Evolutionary conservation across 1,139 yeast genomes (phyloP).

Genomic region (Protomyces lactucae-debilis): DNA sequence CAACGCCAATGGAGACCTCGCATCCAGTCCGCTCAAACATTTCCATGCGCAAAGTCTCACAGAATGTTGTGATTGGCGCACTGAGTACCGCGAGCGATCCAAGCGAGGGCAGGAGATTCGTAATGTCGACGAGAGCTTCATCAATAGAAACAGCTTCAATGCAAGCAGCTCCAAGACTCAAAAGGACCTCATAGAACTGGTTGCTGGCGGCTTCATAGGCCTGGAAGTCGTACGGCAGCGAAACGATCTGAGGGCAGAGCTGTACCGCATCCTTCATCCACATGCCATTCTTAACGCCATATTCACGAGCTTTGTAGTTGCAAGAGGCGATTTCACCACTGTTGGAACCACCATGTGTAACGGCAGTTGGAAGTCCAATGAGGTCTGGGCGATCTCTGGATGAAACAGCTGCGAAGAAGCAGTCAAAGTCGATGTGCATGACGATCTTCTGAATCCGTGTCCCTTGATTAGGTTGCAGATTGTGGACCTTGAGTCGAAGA

Average conservation of each 20-base stretch:
- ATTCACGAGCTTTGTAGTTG: slow-evolving; percentile 72
- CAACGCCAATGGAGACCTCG: slow-evolving; percentile 72
- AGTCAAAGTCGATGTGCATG: slow-evolving; percentile 86
- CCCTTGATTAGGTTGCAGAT: slow-evolving; percentile 33
- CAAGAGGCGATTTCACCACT: slow-evolving; percentile 83
- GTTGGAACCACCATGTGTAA: slow-evolving; percentile 63
- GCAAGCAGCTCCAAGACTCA: slow-evolving; percentile 48
- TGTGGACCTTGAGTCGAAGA: slow-evolving; percentile 56
- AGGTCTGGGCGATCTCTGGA: slow-evolving; percentile 53
- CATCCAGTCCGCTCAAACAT: slow-evolving; percentile 54
- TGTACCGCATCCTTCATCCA: slow-evolving; percentile 60
- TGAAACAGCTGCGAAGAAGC: slow-evolving; percentile 87
- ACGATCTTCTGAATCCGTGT: slow-evolving; percentile 41
- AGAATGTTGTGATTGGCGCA: slow-evolving; percentile 35
- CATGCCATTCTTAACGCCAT: slow-evolving; percentile 81
- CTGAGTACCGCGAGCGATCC: slow-evolving; percentile 30
- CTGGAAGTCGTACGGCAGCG: slow-evolving; percentile 68
- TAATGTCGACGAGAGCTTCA: slow-evolving; percentile 74
- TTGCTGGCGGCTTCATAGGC: slow-evolving; percentile 61
- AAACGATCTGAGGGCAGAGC: slow-evolving; percentile 59
- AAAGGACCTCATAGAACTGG: slow-evolving; percentile 49
- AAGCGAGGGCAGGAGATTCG: slow-evolving; percentile 37
- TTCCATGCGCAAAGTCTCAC: slow-evolving; percentile 45
- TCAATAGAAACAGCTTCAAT: slow-evolving; percentile 85
- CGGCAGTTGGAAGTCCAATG: slow-evolving; percentile 63